These are phyloP conservation scores for Melastoma malabathricum DNA, from an alignment of 345 rosid species.

Conservation along the genomic window DNA sequence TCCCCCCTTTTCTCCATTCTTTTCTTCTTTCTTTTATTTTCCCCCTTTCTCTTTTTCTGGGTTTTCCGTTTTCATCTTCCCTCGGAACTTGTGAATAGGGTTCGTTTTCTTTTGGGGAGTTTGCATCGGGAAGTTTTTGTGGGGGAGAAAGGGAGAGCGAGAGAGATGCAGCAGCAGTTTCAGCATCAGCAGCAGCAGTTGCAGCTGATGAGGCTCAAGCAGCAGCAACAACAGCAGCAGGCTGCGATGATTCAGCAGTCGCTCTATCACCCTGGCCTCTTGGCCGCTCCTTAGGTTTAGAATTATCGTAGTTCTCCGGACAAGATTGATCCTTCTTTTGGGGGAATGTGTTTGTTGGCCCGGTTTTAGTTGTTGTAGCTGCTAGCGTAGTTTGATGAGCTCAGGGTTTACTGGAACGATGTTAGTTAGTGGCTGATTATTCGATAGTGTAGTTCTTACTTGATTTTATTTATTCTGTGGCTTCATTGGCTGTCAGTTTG, in stretches of 20 bases:
- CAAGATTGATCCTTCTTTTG: too few relatives aligned
- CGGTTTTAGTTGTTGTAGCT: too few relatives aligned
- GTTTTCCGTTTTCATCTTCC: neutral
- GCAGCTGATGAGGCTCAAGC: conserved; percentile 16
- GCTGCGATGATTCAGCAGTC: conserved; percentile 50
- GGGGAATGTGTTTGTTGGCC: neutral
- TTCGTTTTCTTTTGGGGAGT: neutral
- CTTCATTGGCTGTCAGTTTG: too few relatives aligned
- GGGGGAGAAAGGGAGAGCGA: too few relatives aligned
- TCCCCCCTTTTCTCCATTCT: neutral
- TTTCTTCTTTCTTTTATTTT: neutral
- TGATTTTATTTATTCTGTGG: too few relatives aligned
- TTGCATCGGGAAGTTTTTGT: too few relatives aligned
- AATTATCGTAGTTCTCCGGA: too few relatives aligned
- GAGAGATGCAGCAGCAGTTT: neutral
- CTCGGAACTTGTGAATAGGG: neutral
- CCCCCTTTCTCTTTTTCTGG: neutral
- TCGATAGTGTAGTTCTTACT: too few relatives aligned
- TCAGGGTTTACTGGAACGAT: too few relatives aligned
- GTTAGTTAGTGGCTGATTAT: too few relatives aligned
- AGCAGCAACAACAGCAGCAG: conserved; percentile 42
- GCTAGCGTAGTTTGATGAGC: too few relatives aligned
- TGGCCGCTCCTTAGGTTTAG: conserved; percentile 41
- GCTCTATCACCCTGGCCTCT: conserved; percentile 31
- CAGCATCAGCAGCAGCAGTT: conserved; percentile 39